Base-by-base conservation (phyloP, 768 basidiomycete species). In the Tricholoma saponaceum region DNA sequence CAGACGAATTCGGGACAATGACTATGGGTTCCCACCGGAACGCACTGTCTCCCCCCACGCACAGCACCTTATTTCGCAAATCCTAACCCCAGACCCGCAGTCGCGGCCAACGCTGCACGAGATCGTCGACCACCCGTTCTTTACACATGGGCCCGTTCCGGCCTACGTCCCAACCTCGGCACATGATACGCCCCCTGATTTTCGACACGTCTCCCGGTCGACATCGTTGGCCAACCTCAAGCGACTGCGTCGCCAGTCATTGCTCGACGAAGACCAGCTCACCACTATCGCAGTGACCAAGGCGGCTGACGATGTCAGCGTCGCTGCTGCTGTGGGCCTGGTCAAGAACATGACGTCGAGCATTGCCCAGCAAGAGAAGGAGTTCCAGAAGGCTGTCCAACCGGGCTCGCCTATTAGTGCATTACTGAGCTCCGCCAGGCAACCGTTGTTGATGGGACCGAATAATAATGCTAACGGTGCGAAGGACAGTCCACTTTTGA, bases 331-430 rank as follows among this genome's bases (percentile, higher is more conserved):
- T 58, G 18, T 59, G 53, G 41, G 62, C n/a, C 53, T 58, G 5
- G 51, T 30, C 43, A 79, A 77, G 67, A 80, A 74, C 50, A 76
- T 79, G 54, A 81, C 81, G 14, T 82, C 82, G 12, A 88, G 79
- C 46, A 85, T 89, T 57, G 87, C 87, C 3, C 83, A 92, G 64
- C 91, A 93, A 67, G 97, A 99, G 81, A 88, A 89, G 69, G 97
- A 98, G 71, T 98, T 98, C 86, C 89, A 90, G 76, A 87, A 89
- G 66, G 97, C 95, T 1, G 92, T 98, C 1, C 92, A 95, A 67
- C 96, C 95, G 6, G 94, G 92, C 43, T 92, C 89, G 60, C 97
- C 97, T 0, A 95, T 99, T 58, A 91, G 92, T 26, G 92, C 92
- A 2, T 74, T 99, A 50, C 81, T 99, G 64, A 89, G 84, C 63